Base-by-base conservation (phyloP, 2,329 filamentous ascomycete genomes). In the Neopestalotiopsis sp. region DNA sequence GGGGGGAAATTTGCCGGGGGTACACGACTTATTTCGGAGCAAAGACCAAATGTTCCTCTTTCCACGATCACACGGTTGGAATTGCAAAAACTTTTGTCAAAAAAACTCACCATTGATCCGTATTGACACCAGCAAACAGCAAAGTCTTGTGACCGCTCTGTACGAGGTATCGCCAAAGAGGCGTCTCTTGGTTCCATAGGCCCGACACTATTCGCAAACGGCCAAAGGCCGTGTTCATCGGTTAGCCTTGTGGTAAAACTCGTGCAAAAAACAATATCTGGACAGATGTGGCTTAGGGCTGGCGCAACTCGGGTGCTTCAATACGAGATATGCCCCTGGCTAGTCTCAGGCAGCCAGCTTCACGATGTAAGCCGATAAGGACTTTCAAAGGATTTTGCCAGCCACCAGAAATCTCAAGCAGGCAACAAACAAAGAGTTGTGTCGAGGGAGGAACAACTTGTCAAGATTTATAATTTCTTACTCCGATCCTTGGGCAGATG, bases 81-180 rank as follows among this genome's bases (percentile, higher is more conserved):
- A 28, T 28, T 28, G 24, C 24, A 28, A 28, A 28, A 28, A 28
- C 24, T 28, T 28, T 28, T 49, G 4, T 49, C 42, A n/a, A 49
- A 49, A 6, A 49, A 20, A 52, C 45, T 52, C 17, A 52, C 45
- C 88, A 90, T 74, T 89, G 87, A 76, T 90, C 88, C 2, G 88
- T 89, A 73, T 90, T 90, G 13, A 89, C 88, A 0, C 88, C 88
- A 1, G 85, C 78, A 71, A 90, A 89, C 24, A 90, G 73, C 59
- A 90, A 74, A 4, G 86, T 89, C 59, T 71, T 82, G 68, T 82
- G 83, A 0, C 79, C 79, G 62, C 80, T 71, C 56, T 76, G 65
- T 45, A 58, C 30, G 65, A 89, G 75, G 52, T 80, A 82, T 52
- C 77, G 76, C 67, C 81, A 82, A 60, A 86, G 78, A 7, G 80